Evolutionary conservation across 2,329 filamentous ascomycete genomes (phyloP).

Genomic region (Neopestalotiopsis rosae): DNA sequence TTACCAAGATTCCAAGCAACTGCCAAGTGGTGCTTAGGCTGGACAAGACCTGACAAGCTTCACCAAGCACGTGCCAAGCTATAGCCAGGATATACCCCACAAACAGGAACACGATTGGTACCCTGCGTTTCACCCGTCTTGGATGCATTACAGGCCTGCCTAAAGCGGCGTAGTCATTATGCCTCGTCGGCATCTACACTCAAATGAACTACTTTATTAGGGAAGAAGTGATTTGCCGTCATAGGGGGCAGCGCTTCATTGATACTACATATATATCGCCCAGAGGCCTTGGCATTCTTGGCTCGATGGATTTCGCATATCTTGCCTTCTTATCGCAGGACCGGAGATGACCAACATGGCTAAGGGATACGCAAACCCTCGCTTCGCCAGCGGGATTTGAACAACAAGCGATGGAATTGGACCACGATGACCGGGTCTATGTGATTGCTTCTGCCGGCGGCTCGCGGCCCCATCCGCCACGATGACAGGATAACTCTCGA

Average conservation of each 20-base stretch:
- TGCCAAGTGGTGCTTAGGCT: constrained; percentile 12
- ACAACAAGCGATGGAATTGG: background rate
- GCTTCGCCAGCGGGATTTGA: background rate
- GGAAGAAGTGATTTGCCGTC: constrained; percentile 3
- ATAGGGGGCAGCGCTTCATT: constrained; percentile 5
- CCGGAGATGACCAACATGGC: background rate
- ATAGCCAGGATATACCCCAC: constrained; percentile 10
- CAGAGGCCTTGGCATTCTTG: constrained; percentile 11
- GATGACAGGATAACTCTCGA: background rate
- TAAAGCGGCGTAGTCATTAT: constrained; percentile 4
- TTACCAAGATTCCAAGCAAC: constrained; percentile 7
- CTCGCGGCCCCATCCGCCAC: background rate
- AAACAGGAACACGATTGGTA: background rate
- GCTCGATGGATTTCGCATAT: background rate
- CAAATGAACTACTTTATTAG: constrained; percentile 8
- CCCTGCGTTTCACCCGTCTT: constrained; percentile 13
- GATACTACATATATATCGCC: constrained; percentile 15
- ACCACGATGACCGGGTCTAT: background rate
- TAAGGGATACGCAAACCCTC: background rate
- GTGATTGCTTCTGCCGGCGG: background rate
- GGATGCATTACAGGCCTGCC: constrained; percentile 13
- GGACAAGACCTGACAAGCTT: constrained; percentile 3
- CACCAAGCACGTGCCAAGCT: constrained; percentile 11
- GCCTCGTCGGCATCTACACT: constrained; percentile 5
- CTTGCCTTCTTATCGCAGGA: constrained; percentile 14